Conservation (phyloP, 768 basidiomycete genomes). For the Collybia sordida region DNA sequence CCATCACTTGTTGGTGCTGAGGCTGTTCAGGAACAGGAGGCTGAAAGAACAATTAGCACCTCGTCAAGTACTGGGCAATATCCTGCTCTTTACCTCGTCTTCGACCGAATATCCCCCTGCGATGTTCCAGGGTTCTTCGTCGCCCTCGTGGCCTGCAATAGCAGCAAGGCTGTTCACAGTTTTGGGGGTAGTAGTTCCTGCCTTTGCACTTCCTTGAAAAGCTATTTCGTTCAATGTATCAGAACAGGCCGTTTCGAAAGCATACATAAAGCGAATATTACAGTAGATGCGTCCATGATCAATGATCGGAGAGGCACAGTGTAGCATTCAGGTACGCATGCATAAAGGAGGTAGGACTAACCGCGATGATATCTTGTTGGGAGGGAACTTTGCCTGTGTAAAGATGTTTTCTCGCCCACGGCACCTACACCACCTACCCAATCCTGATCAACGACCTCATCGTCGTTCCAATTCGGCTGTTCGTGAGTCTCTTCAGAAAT, state of each 20-base stretch:
- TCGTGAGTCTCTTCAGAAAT: constrained; percentile 68
- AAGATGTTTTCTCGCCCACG: constrained; percentile 77
- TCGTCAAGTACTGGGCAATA: background rate
- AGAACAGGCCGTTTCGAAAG: constrained; percentile 4
- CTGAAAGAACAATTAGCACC: constrained; percentile 5
- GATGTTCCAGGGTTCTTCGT: constrained; percentile 86
- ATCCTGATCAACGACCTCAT: constrained; percentile 76
- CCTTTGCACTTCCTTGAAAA: constrained; percentile 50
- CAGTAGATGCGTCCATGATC: constrained; percentile 19
- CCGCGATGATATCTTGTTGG: constrained; percentile 81
- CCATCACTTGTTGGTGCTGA: constrained; percentile 50
- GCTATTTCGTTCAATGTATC: constrained; percentile 32
- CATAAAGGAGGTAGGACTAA: constrained; percentile 28
- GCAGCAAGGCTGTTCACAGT: constrained; percentile 81
- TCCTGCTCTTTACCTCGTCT: constrained; percentile 55
- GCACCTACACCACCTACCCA: constrained; percentile 83
- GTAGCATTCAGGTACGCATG: constrained; percentile 6
- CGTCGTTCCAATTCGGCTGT: constrained; percentile 63
- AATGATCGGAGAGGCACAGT: constrained; percentile 16
- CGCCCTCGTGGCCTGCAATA: constrained; percentile 84
- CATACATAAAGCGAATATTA: constrained; percentile 15
- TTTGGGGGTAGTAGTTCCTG: constrained; percentile 67
- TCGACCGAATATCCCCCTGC: constrained; percentile 57
- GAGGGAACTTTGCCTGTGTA: constrained; percentile 80
- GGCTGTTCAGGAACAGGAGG: constrained; percentile 23